Conservation (phyloP, 768 basidiomycete genomes). For the Tricholoma flavovirens region DNA sequence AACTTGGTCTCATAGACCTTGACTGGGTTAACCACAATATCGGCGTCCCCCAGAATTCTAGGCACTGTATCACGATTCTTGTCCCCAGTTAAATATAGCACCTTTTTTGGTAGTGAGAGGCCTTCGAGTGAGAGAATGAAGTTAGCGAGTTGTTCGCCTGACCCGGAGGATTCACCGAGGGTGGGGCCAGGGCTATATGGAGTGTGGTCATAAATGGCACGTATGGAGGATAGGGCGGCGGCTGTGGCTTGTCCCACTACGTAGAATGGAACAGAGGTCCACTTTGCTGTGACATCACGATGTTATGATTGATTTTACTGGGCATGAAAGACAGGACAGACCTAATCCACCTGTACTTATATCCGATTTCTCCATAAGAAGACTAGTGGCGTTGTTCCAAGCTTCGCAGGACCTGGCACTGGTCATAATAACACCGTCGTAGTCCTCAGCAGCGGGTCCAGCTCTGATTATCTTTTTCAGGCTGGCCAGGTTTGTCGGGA, state of each 20-base stretch:
- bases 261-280: constrained; percentile 66
- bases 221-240: constrained; percentile 33
- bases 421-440: constrained; percentile 54
- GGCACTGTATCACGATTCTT: constrained; percentile 74
- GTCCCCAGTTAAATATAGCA: constrained; percentile 83
- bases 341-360: constrained; percentile 2
- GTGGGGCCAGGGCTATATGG: constrained; percentile 26
- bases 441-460: constrained; percentile 24
- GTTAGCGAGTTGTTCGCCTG: constrained; percentile 56
- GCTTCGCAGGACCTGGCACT: constrained; percentile 72
- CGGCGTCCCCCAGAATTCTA: constrained; percentile 38
- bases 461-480: constrained; percentile 25
- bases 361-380: constrained; percentile 6
- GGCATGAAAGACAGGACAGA: constrained; percentile 6
- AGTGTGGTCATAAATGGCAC: constrained; percentile 18
- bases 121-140: constrained; percentile 47
- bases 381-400: constrained; percentile 44
- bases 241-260: constrained; percentile 60
- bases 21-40: constrained; percentile 41
- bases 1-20: constrained; percentile 70
- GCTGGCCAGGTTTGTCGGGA: constrained; percentile 34
- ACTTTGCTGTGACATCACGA: constrained; percentile 28
- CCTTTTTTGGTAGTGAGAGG: constrained; percentile 16
- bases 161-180: constrained; percentile 52
- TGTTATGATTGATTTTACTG: not conserved